A percentile compares a stretch with the other conserved stretches of the same genome.
These are phyloP conservation scores for Immersiella caudata DNA, from an alignment of 495 filamentous ascomycete genomes.

Conservation along the genomic window DNA sequence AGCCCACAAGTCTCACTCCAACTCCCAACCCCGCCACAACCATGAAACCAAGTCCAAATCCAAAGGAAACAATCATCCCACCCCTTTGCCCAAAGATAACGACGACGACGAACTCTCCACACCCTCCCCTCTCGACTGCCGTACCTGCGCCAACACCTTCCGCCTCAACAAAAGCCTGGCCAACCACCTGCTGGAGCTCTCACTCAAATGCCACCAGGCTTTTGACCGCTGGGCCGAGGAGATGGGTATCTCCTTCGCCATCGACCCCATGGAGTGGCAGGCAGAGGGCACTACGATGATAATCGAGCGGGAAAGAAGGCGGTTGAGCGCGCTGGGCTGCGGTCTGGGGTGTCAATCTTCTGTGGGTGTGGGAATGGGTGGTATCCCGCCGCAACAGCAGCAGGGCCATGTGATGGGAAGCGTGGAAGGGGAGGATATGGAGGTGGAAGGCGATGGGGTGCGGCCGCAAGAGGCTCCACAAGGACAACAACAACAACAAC, in stretches of 20 bases:
- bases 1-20: neutral
- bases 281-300: conserved; percentile 33
- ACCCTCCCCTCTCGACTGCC: neutral
- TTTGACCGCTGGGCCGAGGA: conserved; percentile 39
- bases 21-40: neutral
- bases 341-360: neutral
- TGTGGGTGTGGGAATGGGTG: neutral
- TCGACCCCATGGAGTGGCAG: conserved; percentile 47
- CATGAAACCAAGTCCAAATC: neutral
- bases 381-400: too few species aligned
- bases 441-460: neutral
- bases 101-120: neutral
- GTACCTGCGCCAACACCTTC: neutral
- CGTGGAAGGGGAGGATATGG: neutral
- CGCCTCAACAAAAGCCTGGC: conserved; percentile 10
- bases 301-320: conserved; percentile 7
- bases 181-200: neutral
- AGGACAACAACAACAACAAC: too few species aligned
- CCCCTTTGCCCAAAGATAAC: neutral
- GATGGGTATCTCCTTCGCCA: conserved; percentile 22
- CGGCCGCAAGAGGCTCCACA: too few species aligned
- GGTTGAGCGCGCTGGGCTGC: conserved; percentile 7
- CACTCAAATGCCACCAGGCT: conserved; percentile 18
- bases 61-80: neutral
- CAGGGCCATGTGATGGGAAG: too few species aligned